phyloP scores from a whole-genome alignment of 768 basidiomycete species.

The Amanita rimosa region DNA sequence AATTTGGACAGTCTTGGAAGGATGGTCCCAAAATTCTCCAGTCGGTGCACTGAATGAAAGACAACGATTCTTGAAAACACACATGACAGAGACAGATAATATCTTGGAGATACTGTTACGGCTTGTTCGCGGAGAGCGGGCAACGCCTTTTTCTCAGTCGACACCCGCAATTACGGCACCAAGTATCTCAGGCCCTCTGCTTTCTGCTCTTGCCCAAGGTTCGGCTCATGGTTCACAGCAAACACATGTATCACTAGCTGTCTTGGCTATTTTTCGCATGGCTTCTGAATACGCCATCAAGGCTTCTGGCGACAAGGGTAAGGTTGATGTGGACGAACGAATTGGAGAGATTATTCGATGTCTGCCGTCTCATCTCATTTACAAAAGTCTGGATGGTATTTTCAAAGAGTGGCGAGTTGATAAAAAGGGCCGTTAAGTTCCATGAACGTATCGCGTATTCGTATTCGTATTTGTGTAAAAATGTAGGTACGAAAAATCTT shows the following conservation, averaged over 20 bases:
- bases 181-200: slow-evolving; percentile 53
- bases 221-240: slow-evolving; percentile 82
- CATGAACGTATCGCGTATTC: not conserved
- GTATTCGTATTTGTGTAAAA: slow-evolving; percentile 1
- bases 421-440: slow-evolving; percentile 55
- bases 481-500: not conserved
- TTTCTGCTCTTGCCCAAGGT: slow-evolving; percentile 58
- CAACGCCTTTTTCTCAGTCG: slow-evolving; percentile 57
- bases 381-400: slow-evolving; percentile 88
- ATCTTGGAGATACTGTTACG: slow-evolving; percentile 88
- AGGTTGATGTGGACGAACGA: slow-evolving; percentile 59
- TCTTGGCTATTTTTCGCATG: slow-evolving; percentile 85
- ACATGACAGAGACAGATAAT: slow-evolving; percentile 79
- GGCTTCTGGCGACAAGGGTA: slow-evolving; percentile 55
- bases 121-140: slow-evolving; percentile 82
- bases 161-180: slow-evolving; percentile 51
- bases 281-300: slow-evolving; percentile 72
- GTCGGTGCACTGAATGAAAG: slow-evolving; percentile 68
- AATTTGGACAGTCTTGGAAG: slow-evolving; percentile 81
- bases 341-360: slow-evolving; percentile 86
- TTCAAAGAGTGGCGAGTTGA: slow-evolving; percentile 88
- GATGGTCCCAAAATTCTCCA: slow-evolving; percentile 80
- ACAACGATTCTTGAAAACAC: slow-evolving; percentile 80
- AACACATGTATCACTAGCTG: slow-evolving; percentile 89
- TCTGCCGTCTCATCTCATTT: slow-evolving; percentile 77